Percentiles rank a stretch among this genome's conserved stretches.
phyloP scores from a whole-genome alignment of 176 grass and related monocot species.

The Sorghum bicolor region Sorghum_bicolor_NCBIv3 NC_012875.2:57861501-57862000 shows the following conservation, averaged over 20 bases:
- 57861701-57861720: not conserved
- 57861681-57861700: too few species aligned
- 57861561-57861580: too few species aligned
- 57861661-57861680: too few species aligned
- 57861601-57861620: too few species aligned
- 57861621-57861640: too few species aligned
- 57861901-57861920: conserved; percentile 13
- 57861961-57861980: conserved; percentile 46
- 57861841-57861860: conserved; percentile 24
- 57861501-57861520: too few species aligned
- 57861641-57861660: too few species aligned
- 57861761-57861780: not conserved
- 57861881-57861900: conserved; percentile 41
- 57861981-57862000: conserved; percentile 27
- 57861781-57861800: not conserved
- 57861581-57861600: too few species aligned
- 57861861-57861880: conserved; percentile 16
- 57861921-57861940: conserved; percentile 28
- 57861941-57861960: conserved; percentile 15
- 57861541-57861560: too few species aligned
- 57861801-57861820: not conserved
- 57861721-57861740: not conserved
- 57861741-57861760: not conserved
- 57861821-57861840: conserved; percentile 15
- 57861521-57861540: too few species aligned